These are phyloP conservation scores for Fimicolochytrium jonesii DNA, from an alignment of 192 early-diverging fungal genomes.

Conservation along the genomic window DNA sequence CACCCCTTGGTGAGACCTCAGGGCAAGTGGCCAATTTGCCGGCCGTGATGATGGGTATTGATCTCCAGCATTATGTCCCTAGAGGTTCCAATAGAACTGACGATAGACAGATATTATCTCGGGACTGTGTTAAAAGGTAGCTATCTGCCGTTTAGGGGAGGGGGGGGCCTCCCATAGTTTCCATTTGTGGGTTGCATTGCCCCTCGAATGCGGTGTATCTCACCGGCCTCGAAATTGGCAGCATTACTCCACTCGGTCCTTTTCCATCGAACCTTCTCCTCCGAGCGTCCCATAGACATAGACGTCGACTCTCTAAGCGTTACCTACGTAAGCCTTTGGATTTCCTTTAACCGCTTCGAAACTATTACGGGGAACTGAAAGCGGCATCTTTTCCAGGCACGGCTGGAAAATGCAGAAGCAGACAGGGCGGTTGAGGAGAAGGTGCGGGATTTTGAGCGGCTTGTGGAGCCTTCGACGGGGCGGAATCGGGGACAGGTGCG, in stretches of 20 bases:
- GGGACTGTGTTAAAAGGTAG: slow-evolving; percentile 27
- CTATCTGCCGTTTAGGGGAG: not conserved
- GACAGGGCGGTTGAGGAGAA: slow-evolving; percentile 33
- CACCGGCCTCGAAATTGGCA: not conserved
- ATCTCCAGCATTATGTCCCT: too few relatives aligned
- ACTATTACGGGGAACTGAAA: not conserved
- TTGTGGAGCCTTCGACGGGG: slow-evolving; percentile 22
- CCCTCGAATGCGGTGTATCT: not conserved
- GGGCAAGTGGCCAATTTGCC: too few relatives aligned
- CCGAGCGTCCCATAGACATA: slow-evolving; percentile 32
- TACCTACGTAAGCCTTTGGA: slow-evolving; percentile 29
- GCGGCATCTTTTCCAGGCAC: slow-evolving; percentile 15
- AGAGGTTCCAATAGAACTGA: slow-evolving; percentile 21
- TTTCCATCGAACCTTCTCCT: slow-evolving; percentile 39
- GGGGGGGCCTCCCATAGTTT: too few relatives aligned
- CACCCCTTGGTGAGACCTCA: too few relatives aligned
- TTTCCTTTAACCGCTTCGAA: not conserved
- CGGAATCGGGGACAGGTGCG: slow-evolving; percentile 18
- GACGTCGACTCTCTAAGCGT: slow-evolving; percentile 32
- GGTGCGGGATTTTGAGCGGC: slow-evolving; percentile 21
- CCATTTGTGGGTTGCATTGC: not conserved
- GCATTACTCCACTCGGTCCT: slow-evolving; percentile 41
- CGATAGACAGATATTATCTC: slow-evolving; percentile 38
- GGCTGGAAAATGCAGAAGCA: slow-evolving; percentile 33
- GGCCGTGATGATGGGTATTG: too few relatives aligned